phyloP scores from a whole-genome alignment of 306 rosid genomes.

The Carpinus fangiana region DNA sequence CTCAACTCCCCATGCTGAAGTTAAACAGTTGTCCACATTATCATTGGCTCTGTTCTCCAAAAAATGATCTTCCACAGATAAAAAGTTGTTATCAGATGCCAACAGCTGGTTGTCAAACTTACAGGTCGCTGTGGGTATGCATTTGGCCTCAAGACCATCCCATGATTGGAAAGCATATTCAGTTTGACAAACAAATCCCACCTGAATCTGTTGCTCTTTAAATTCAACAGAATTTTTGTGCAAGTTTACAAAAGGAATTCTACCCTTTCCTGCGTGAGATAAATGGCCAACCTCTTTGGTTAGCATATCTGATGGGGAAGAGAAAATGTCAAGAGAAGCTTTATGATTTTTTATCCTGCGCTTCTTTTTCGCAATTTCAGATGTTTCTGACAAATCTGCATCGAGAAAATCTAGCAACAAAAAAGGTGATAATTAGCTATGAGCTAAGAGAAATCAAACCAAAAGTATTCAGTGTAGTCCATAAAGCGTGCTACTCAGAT shows the following conservation, averaged over 20 bases:
- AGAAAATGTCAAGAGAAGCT: slow-evolving; percentile 44
- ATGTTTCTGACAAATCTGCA: slow-evolving; percentile 44
- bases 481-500: slow-evolving; percentile 8
- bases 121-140: slow-evolving; percentile 34
- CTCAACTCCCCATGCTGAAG: slow-evolving; percentile 42
- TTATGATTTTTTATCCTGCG: slow-evolving; percentile 30
- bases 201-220: slow-evolving; percentile 35
- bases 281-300: slow-evolving; percentile 44
- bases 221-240: slow-evolving; percentile 31
- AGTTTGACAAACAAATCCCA: slow-evolving; percentile 36
- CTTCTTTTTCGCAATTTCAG: slow-evolving; percentile 18
- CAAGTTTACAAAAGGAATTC: slow-evolving; percentile 34
- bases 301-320: slow-evolving; percentile 43
- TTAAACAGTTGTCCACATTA: slow-evolving; percentile 40
- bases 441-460: slow-evolving; percentile 31
- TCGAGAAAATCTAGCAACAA: slow-evolving; percentile 37
- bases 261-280: slow-evolving; percentile 32
- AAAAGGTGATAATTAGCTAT: slow-evolving; percentile 21
- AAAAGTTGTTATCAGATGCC: slow-evolving; percentile 33
- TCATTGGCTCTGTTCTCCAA: slow-evolving; percentile 36
- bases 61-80: slow-evolving; percentile 36
- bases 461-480: slow-evolving; percentile 15
- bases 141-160: slow-evolving; percentile 44
- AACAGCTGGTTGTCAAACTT: slow-evolving; percentile 23
- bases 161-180: slow-evolving; percentile 39